Conservation (phyloP, 164 flowering plant species). For the Piper betle region DNA sequence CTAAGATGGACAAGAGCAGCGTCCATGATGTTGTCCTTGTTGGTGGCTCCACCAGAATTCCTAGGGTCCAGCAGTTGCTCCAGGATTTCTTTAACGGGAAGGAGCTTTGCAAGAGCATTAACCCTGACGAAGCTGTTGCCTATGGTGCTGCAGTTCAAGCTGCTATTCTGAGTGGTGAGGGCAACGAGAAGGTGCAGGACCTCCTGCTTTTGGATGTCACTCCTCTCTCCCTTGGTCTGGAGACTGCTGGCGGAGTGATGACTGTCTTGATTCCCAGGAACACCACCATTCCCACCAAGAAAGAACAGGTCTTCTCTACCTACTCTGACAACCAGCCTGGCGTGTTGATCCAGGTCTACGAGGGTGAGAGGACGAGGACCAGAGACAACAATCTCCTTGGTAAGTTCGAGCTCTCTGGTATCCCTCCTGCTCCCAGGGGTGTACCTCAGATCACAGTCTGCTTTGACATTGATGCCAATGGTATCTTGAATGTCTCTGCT, state of each 20-base stretch:
- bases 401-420: slow-evolving; percentile 36
- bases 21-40: slow-evolving; percentile 49
- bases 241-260: slow-evolving; percentile 40
- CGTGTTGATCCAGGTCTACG: slow-evolving; percentile 38
- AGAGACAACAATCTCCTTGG: slow-evolving; percentile 46
- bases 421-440: slow-evolving; percentile 48
- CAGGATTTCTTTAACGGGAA: slow-evolving; percentile 53
- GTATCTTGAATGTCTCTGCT: slow-evolving; percentile 49
- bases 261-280: slow-evolving; percentile 40
- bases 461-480: slow-evolving; percentile 47
- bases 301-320: slow-evolving; percentile 30
- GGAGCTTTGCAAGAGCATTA: slow-evolving; percentile 54
- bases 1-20: slow-evolving; percentile 40
- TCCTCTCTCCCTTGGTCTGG: slow-evolving; percentile 40
- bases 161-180: slow-evolving; percentile 42
- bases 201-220: slow-evolving; percentile 41
- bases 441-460: slow-evolving; percentile 37
- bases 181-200: slow-evolving; percentile 42
- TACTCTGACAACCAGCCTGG: slow-evolving; percentile 39
- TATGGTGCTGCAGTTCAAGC: slow-evolving; percentile 59
- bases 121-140: slow-evolving; percentile 59
- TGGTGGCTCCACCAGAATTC: slow-evolving; percentile 52
- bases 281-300: slow-evolving; percentile 48
- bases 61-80: slow-evolving; percentile 41
- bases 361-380: slow-evolving; percentile 51